Percentiles rank a stretch among this genome's conserved stretches.
These are phyloP conservation scores for Rhizopus delemar DNA, from an alignment of 371 early-diverging fungal genomes.

Conservation along the genomic window DNA sequence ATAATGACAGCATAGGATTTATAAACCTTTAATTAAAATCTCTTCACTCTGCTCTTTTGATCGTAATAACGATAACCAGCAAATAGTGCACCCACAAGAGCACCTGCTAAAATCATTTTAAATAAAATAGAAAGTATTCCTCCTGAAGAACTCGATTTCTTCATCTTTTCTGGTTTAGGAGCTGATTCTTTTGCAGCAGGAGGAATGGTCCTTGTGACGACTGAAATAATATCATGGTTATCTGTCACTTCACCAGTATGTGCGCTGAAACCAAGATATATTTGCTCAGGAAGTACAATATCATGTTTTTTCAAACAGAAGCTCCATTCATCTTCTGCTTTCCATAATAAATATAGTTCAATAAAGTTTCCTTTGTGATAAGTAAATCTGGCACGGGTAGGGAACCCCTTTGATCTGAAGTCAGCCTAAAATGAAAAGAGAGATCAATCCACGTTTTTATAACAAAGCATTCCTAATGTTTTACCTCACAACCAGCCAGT, in stretches of 20 bases:
- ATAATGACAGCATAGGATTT: slow-evolving; percentile 4
- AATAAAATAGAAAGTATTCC: slow-evolving; percentile 51
- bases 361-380: slow-evolving; percentile 74
- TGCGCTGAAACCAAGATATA: slow-evolving; percentile 89
- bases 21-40: slow-evolving; percentile 43
- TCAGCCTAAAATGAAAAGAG: slow-evolving; percentile 46
- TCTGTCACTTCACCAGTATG: slow-evolving; percentile 90
- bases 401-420: slow-evolving; percentile 68
- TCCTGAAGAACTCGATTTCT: slow-evolving; percentile 23
- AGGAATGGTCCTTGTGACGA: slow-evolving; percentile 53
- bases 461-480: too few relatives aligned
- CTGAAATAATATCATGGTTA: slow-evolving; percentile 78
- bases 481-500: slow-evolving; percentile 71
- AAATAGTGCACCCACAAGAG: slow-evolving; percentile 55
- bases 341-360: slow-evolving; percentile 63
- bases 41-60: slow-evolving; percentile 64
- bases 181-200: slow-evolving; percentile 37
- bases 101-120: slow-evolving; percentile 57
- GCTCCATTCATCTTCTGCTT: slow-evolving; percentile 70
- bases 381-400: slow-evolving; percentile 76
- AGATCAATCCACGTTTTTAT: background rate
- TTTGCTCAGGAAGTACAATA: slow-evolving; percentile 70
- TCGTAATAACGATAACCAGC: slow-evolving; percentile 62
- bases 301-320: slow-evolving; percentile 77
- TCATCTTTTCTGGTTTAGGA: slow-evolving; percentile 25